Evolutionary conservation across 129 eudicot species (phyloP).

Genomic region (Ambrosia trifida): DNA sequence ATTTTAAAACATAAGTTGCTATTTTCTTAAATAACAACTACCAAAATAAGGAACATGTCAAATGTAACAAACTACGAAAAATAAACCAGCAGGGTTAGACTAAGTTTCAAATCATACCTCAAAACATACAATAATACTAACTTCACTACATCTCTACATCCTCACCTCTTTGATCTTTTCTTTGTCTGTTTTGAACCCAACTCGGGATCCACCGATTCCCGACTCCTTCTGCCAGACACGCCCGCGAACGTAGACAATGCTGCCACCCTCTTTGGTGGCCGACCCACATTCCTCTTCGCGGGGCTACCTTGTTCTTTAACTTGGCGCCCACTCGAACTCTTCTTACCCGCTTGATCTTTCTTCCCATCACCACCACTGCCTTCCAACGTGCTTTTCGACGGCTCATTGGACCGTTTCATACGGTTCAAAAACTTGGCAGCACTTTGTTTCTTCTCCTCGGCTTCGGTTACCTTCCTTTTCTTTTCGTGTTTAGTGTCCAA

Average conservation of each 20-base stretch:
- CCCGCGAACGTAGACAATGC: conserved; percentile 6
- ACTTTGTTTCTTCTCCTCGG: conserved; percentile 52
- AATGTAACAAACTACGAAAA: conserved; percentile 12
- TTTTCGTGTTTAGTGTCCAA: conserved; percentile 14
- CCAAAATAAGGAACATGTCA: conserved; percentile 30
- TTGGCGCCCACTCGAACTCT: conserved; percentile 28
- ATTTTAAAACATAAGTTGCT: conserved; percentile 16
- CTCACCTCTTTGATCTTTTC: conserved; percentile 58
- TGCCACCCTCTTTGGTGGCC: conserved; percentile 61
- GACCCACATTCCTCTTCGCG: conserved; percentile 47
- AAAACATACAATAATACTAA: conserved; percentile 17
- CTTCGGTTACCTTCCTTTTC: conserved; percentile 40
- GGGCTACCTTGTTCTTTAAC: conserved; percentile 48
- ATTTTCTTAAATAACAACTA: conserved; percentile 26
- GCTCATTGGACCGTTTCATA: conserved; percentile 46
- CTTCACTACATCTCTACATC: not conserved
- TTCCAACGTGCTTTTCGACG: conserved; percentile 36
- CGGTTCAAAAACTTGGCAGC: conserved; percentile 55
- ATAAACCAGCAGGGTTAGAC: conserved; percentile 36
- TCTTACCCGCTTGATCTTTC: conserved; percentile 40
- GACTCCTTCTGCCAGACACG: conserved; percentile 43
- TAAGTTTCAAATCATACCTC: conserved; percentile 28
- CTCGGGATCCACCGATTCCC: conserved; percentile 40
- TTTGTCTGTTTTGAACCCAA: conserved; percentile 47
- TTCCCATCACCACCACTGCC: conserved; percentile 37